Percentiles rank a stretch among this genome's conserved stretches.
Evolutionary conservation across 495 filamentous ascomycete genomes (phyloP).

Genomic region (Annulohypoxylon moriforme): DNA sequence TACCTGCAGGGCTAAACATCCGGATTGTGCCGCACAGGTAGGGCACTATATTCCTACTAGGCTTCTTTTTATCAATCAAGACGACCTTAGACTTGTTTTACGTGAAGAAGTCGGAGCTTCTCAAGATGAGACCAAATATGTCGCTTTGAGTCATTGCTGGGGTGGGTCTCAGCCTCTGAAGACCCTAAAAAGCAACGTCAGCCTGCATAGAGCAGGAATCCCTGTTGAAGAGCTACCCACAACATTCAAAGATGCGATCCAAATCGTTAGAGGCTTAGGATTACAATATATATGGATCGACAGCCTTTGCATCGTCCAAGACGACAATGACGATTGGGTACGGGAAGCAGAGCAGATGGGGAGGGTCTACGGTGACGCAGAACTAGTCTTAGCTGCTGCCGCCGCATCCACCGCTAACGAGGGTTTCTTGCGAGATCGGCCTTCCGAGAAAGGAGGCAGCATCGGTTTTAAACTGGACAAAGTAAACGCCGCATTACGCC

Average conservation of each 20-base stretch:
- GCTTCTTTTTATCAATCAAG: neutral
- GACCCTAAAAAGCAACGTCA: neutral
- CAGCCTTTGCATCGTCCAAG: conserved; percentile 5
- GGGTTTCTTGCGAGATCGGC: conserved; percentile 1
- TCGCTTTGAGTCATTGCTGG: conserved; percentile 11
- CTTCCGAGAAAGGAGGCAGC: neutral
- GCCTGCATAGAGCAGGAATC: neutral
- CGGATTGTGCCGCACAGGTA: neutral
- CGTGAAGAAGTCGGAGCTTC: neutral
- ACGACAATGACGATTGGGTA: neutral
- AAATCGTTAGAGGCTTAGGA: conserved; percentile 4
- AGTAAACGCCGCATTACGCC: neutral
- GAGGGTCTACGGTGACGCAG: conserved; percentile 5
- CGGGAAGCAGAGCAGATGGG: neutral
- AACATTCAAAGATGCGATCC: neutral
- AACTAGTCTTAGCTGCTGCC: conserved; percentile 7
- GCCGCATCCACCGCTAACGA: neutral
- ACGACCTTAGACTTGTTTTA: neutral
- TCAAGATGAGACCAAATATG: neutral
- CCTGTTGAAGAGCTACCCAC: neutral
- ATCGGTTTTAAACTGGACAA: neutral
- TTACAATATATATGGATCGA: conserved; percentile 52
- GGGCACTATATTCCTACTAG: conserved; percentile 1
- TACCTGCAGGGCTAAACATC: neutral
- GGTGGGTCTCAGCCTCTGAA: neutral